Evolutionary conservation across 2,329 filamentous ascomycete species (phyloP).

Genomic region (Pseudocercospora pini-densiflorae): DNA sequence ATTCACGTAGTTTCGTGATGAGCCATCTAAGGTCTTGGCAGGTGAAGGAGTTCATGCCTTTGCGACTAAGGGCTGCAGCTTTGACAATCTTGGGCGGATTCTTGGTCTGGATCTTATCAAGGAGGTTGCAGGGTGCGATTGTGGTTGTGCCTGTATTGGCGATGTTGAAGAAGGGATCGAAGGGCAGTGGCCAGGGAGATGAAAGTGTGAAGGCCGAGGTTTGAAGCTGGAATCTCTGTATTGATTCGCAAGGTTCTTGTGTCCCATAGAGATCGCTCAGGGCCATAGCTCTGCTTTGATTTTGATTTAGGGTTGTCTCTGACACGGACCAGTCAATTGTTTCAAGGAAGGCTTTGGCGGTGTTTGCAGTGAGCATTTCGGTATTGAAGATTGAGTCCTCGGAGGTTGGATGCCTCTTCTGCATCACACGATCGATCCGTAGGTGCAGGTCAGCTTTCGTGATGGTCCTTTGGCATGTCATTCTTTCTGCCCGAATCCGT

Average conservation of each 20-base stretch:
- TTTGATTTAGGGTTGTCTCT: constrained; percentile 2
- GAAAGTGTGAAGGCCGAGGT: constrained; percentile 8
- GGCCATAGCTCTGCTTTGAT: constrained; percentile 12
- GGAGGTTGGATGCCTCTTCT: not conserved
- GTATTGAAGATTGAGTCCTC: constrained; percentile 18
- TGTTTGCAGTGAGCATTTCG: constrained; percentile 11
- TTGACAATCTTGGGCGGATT: constrained; percentile 14
- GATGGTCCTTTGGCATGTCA: constrained; percentile 12
- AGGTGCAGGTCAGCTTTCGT: constrained; percentile 14
- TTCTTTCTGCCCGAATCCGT: constrained; percentile 20
- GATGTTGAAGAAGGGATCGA: constrained; percentile 30
- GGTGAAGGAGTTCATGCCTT: constrained; percentile 16
- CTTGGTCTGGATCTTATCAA: constrained; percentile 6
- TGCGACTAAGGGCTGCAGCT: not conserved
- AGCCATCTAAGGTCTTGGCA: constrained; percentile 18
- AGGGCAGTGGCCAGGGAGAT: constrained; percentile 26
- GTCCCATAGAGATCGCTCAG: constrained; percentile 8
- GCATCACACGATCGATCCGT: constrained; percentile 1
- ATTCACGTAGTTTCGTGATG: constrained; percentile 23
- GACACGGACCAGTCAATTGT: not conserved
- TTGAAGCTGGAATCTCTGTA: constrained; percentile 6
- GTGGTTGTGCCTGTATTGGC: constrained; percentile 24
- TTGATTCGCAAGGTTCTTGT: constrained; percentile 8
- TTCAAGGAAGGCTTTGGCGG: constrained; percentile 15
- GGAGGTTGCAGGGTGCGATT: constrained; percentile 17